phyloP scores from a whole-genome alignment of 306 rosid genomes.

The Crataegus laevigata region DNA sequence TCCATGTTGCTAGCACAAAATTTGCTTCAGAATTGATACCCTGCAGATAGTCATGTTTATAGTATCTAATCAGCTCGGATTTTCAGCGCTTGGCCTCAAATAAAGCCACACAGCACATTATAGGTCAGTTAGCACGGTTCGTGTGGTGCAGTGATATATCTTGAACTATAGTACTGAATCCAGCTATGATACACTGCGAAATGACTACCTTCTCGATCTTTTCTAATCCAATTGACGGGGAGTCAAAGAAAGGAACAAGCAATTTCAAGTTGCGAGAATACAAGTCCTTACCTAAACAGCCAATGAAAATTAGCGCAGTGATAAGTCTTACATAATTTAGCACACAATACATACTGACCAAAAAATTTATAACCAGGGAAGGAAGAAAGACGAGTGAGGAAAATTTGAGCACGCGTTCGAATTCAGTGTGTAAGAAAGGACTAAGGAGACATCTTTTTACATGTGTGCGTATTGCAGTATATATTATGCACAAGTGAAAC shows the following conservation, averaged over 20 bases:
- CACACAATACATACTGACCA: neutral
- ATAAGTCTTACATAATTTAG: neutral
- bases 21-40: conserved; percentile 36
- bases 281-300: conserved; percentile 64
- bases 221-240: conserved; percentile 59
- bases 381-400: neutral
- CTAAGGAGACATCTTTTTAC: neutral
- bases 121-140: neutral
- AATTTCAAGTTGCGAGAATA: conserved; percentile 86
- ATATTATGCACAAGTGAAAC: neutral
- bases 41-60: conserved; percentile 31
- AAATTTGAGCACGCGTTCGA: neutral
- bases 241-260: conserved; percentile 86
- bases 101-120: neutral
- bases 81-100: neutral
- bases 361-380: neutral
- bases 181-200: conserved; percentile 11
- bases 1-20: conserved; percentile 68
- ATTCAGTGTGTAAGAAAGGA: neutral
- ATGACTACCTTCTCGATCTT: conserved; percentile 61
- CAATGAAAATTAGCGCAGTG: conserved; percentile 15
- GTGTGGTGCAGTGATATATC: neutral
- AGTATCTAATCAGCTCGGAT: neutral
- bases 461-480: neutral
- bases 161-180: conserved; percentile 2